Evolutionary conservation across 1,284 basidiomycete genomes (phyloP), one percentile per base, ranked within the genome.

Genomic region (Retiboletus flavoniger): DNA sequence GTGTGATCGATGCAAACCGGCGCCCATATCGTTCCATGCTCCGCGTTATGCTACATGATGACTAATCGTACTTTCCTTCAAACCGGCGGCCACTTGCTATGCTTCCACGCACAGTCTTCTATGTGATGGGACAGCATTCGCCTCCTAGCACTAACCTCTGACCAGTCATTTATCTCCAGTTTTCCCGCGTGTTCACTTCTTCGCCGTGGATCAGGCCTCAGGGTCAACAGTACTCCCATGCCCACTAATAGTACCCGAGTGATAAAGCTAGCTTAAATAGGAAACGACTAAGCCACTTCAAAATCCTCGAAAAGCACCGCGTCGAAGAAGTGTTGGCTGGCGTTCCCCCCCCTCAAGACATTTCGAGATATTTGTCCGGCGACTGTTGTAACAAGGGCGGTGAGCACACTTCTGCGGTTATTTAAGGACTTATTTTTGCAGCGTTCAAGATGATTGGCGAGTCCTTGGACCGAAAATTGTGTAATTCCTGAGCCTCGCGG

Each of bases 141-240:
- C 14, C 44, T 46, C 32, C 49, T 50, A 50, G 46, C 44, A 32
- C 36, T 44, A 36, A 26, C 53, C 36, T 55, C 54, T 53, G 39
- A 38, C 44, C 24, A 24, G 41, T 45, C 51, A 43, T 51, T 45
- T 57, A 63, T 62, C 43, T 63, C 64, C 57, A 53, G 42, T 21
- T 47, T 70, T 71, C 64, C 67, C 68, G 66, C 63, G 54, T 58
- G 36, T 42, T 31, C 53, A 19, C 57, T 63, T 54, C 56, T 56
- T 68, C 53, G 47, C 64, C 63, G 60, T 69, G 66, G 68, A 61
- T 70, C 66, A 67, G n/a, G n/a, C n/a, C n/a, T n/a, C n/a, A n/a
- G 69, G 66, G 54, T 69, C 60, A 62, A 50, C 49, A 50, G 43
- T 59, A 54, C 29, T 49, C 50, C 67, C 62, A 31, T 50, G 21